Evolutionary conservation across 2,329 filamentous ascomycete species (phyloP), one percentile per base, ranked within the genome.

Genomic region (Paecilomyces dactylethromorphus): DNA sequence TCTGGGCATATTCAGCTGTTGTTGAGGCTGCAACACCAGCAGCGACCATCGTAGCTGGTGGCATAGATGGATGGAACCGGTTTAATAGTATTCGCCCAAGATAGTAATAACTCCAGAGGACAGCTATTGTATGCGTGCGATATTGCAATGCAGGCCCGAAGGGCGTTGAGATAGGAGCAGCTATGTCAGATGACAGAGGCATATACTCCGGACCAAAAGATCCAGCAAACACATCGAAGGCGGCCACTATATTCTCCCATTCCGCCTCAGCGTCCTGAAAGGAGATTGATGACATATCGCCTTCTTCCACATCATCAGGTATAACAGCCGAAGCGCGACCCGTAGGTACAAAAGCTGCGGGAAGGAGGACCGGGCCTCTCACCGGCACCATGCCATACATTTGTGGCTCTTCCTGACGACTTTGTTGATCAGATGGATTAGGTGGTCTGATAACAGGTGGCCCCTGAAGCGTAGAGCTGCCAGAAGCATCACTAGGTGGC

Each of bases 51-150:
- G 92, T 89, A 8, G 92, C 87, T 0, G 93, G 91, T 0, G 92
- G 93, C 92, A 97, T 97, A 24, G 84, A 84, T 0, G 94, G 94
- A 65, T 97, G 92, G 0, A 87, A 82, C 33, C 94, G 84, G 60
- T 93, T 81, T n/a, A 94, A 82, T 57, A 92, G 82, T 59, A 97
- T 93, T 53, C 91, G 82, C 0, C 88, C 87, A 80, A 93, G 90
- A 73, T 96, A 89, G 71, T 90, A 92, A 63, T 92, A 88, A 69
- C 90, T 86, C 91, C 92, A 96, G 22, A 97, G 81, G 33, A 90
- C 88, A 2, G 90, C 90, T 62, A 97, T 89, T n/a, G 88, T 87
- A 71, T 91, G 93, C 1, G 90, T 93, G 31, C 90, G 85, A 70
- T 96, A 97, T 63, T 91, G 86, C 6, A 92, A 77, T 0, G 90